Evolutionary conservation across 345 rosid genomes (phyloP).

Genomic region (Laguncularia racemosa): DNA sequence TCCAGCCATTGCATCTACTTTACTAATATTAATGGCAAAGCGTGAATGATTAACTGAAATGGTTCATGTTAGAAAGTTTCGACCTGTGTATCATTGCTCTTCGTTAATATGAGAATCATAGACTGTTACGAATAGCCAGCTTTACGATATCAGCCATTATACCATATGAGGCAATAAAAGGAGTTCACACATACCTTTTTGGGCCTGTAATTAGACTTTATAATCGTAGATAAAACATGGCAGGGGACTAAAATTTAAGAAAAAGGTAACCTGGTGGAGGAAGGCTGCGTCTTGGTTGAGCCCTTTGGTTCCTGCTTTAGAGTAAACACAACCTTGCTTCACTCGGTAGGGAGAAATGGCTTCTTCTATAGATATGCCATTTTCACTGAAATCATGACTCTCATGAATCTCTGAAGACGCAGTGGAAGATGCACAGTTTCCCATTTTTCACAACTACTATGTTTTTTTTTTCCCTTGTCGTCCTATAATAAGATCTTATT

Average conservation of each 20-base stretch:
- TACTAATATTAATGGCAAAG: no score
- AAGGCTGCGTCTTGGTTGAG: slow-evolving; percentile 77
- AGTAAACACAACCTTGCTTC: slow-evolving; percentile 17
- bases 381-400: slow-evolving; percentile 4
- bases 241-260: background rate
- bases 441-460: slow-evolving; percentile 25
- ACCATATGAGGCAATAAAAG: no score
- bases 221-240: no score
- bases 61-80: no score
- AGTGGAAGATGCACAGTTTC: slow-evolving; percentile 46
- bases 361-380: slow-evolving; percentile 14
- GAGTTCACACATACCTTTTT: no score
- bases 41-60: no score
- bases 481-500: slow-evolving; percentile 18
- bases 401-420: slow-evolving; percentile 38
- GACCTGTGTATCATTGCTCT: no score
- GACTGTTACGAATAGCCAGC: no score
- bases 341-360: slow-evolving; percentile 1
- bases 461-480: background rate
- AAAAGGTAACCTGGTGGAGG: slow-evolving; percentile 35
- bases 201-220: no score
- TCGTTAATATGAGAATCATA: no score
- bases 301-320: slow-evolving; percentile 68
- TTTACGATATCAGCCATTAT: no score
- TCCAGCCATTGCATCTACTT: no score